These are phyloP conservation scores for Sparassis latifolia DNA, from an alignment of 1,284 basidiomycete species.

Conservation along the genomic window DNA sequence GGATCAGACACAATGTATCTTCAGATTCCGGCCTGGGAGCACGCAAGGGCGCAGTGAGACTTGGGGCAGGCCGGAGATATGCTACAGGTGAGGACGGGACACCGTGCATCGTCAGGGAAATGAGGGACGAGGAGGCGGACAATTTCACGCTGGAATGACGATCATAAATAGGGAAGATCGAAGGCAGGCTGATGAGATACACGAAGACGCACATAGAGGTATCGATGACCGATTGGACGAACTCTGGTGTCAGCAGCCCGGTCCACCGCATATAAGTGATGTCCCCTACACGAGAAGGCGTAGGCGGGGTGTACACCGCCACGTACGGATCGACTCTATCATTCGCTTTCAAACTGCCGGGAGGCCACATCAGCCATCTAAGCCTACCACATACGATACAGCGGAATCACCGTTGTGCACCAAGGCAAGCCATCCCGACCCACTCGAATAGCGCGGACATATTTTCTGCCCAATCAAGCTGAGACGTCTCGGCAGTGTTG, in stretches of 20 bases:
- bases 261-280: slow-evolving; percentile 50
- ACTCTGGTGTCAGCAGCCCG: slow-evolving; percentile 45
- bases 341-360: slow-evolving; percentile 28
- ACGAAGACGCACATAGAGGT: slow-evolving; percentile 8
- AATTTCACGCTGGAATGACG: slow-evolving; percentile 3
- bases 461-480: slow-evolving; percentile 38
- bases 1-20: slow-evolving; percentile 19
- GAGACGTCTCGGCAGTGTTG: too few species aligned
- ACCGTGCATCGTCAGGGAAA: slow-evolving; percentile 14
- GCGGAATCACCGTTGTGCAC: slow-evolving; percentile 32
- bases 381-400: too few species aligned
- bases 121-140: slow-evolving; percentile 8
- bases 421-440: slow-evolving; percentile 55
- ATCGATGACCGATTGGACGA: slow-evolving; percentile 45
- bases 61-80: slow-evolving; percentile 6
- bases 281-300: slow-evolving; percentile 34
- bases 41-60: slow-evolving; percentile 10
- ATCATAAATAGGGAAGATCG: background rate
- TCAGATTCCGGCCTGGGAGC: slow-evolving; percentile 17
- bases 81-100: slow-evolving; percentile 18
- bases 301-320: slow-evolving; percentile 40
- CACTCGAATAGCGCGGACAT: slow-evolving; percentile 54
- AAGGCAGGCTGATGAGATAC: background rate
- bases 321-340: slow-evolving; percentile 41
- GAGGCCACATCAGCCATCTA: too few species aligned